Evolutionary conservation across 352 stramenopile genomes (phyloP).

Genomic region (Discostella stelligera): DNA sequence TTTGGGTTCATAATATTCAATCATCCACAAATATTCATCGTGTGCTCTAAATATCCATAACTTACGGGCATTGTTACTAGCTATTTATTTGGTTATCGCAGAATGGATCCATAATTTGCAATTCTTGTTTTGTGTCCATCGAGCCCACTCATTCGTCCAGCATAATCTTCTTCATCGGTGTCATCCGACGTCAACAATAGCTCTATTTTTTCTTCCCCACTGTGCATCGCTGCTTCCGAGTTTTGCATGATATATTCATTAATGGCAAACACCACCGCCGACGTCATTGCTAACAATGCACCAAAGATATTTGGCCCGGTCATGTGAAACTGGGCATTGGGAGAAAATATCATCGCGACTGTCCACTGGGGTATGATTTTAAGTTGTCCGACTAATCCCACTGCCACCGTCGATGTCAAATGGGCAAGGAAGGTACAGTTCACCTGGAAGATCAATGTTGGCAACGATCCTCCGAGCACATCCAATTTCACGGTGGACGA

Average conservation of each 20-base stretch:
- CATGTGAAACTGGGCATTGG: neutral
- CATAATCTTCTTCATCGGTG: neutral
- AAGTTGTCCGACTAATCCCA: neutral
- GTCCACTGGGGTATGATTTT: neutral
- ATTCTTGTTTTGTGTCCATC: neutral
- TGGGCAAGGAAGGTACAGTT: neutral
- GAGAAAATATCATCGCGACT: neutral
- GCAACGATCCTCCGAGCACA: neutral
- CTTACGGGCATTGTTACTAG: neutral
- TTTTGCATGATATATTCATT: neutral
- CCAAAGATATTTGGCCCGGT: neutral
- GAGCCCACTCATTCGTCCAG: neutral
- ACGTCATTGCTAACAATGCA: neutral
- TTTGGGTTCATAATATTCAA: no score
- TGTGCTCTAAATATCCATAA: neutral
- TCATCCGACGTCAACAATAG: neutral
- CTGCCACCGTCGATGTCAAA: neutral
- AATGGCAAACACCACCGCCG: neutral
- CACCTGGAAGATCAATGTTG: neutral
- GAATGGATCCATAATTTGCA: neutral
- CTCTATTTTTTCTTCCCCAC: neutral
- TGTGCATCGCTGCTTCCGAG: neutral
- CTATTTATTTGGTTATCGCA: neutral
- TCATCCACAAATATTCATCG: slow-evolving; percentile 1
- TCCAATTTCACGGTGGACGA: neutral